Base-by-base conservation (phyloP, 2,329 filamentous ascomycete species). In the Epichloe gansuensis region DNA sequence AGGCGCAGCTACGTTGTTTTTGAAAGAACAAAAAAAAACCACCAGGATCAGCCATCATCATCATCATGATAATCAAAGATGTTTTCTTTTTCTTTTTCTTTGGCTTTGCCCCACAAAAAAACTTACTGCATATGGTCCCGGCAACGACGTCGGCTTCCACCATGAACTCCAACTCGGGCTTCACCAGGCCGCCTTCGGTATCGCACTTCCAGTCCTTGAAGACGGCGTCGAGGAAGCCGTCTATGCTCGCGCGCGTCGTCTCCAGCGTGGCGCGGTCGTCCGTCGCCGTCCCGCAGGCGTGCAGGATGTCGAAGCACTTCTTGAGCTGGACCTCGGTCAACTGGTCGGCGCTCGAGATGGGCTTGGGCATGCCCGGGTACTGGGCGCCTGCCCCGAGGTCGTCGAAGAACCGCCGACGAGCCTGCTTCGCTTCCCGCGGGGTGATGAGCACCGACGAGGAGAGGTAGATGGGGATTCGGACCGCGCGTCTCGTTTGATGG, bases 261-360 rank as follows among this genome's bases (percentile, higher is more conserved):
- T 51, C 42, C 17, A 64, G 48, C 1, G 57, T 61, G 2, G 62
- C 58, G 3, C 50, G 51, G 0, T 48, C 39, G 3, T 66, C 58
- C 1, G 63, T 66, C 4, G 65, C 63, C 0, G 48, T 28, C 0
- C 63, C 61, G 11, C 65, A 67, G 0, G 63, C 65, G 28, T 67
- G 63, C 3, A 67, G 56, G 21, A 67, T 63, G 31, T 67, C 63
- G 21, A 67, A 67, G 39, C 61, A 65, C 41, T 57, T 56, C n/a
- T 59, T 59, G 21, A 67, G 51, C 44, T 67, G 58, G 0, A 52
- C n/a, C 6, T 62, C 58, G 5, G 58, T 62, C 12, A 67, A 59
- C 31, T 62, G 57, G 21, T 66, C 59, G 9, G 62, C 56, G 4
- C 57, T 56, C 7, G 17, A 37, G 34, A 67, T 65, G 17, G 55